Percentiles rank a stretch among this genome's conserved stretches.
phyloP scores from a whole-genome alignment of 225 moss, liverwort and hornwort species.

The Polytrichum commune region DNA sequence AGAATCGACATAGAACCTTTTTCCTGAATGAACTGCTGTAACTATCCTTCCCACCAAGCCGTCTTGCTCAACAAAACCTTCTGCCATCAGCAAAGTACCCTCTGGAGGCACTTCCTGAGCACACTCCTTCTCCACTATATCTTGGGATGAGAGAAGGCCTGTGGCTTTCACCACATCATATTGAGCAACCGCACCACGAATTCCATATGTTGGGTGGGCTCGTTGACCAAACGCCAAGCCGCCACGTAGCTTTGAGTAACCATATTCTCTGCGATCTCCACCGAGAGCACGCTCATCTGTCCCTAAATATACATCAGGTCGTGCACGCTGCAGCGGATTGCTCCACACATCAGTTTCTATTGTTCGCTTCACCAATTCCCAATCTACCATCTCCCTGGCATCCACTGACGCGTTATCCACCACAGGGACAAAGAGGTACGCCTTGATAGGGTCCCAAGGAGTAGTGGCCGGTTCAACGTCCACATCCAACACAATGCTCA shows the following conservation, averaged over 20 bases:
- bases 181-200: slow-evolving; percentile 88
- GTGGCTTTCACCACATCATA: slow-evolving; percentile 93
- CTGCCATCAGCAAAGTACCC: slow-evolving; percentile 84
- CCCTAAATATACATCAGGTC: slow-evolving; percentile 94
- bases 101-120: slow-evolving; percentile 75
- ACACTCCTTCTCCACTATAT: slow-evolving; percentile 46
- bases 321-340: slow-evolving; percentile 94
- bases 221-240: slow-evolving; percentile 78
- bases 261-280: slow-evolving; percentile 98
- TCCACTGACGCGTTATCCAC: slow-evolving; percentile 34
- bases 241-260: slow-evolving; percentile 86
- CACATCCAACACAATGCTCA: slow-evolving; percentile 98
- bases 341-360: slow-evolving; percentile 78
- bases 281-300: slow-evolving; percentile 99
- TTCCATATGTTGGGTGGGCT: slow-evolving; percentile 97
- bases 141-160: slow-evolving; percentile 74
- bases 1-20: slow-evolving; percentile 96
- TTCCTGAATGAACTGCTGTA: slow-evolving; percentile 97
- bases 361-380: slow-evolving; percentile 65
- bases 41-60: slow-evolving; percentile 91
- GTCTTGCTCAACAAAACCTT: slow-evolving; percentile 75
- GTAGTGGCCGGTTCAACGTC: slow-evolving; percentile 93
- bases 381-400: slow-evolving; percentile 63
- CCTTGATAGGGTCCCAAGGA: slow-evolving; percentile 98
- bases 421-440: slow-evolving; percentile 96